Evolutionary conservation across 192 early-diverging fungal species (phyloP).

Genomic region (Diversispora eburnea): DNA sequence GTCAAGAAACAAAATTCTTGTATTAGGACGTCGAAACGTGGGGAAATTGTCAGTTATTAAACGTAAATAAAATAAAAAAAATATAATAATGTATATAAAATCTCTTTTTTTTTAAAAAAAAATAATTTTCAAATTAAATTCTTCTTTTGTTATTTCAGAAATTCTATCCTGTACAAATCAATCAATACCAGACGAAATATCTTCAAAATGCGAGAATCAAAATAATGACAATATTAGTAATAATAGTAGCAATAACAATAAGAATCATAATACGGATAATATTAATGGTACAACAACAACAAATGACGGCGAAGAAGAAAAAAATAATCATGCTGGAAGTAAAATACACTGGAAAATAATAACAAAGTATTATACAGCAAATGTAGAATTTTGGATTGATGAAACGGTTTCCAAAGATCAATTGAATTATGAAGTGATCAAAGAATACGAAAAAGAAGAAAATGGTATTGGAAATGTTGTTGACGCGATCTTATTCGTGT

Average conservation of each 20-base stretch:
- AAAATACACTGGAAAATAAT: constrained; percentile 53
- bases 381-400: constrained; percentile 64
- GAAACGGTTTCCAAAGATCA: constrained; percentile 38
- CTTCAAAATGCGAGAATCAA: not conserved
- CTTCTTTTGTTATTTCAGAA: not conserved
- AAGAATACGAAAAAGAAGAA: constrained; percentile 34
- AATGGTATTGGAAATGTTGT: constrained; percentile 47
- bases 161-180: constrained; percentile 8
- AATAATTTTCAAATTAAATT: too few species aligned
- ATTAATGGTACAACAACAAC: too few species aligned
- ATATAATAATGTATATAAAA: too few species aligned
- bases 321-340: constrained; percentile 35
- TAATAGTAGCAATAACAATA: too few species aligned
- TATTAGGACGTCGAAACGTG: too few species aligned
- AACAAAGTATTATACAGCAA: constrained; percentile 67
- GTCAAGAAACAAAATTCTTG: too few species aligned
- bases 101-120: too few species aligned
- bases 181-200: constrained; percentile 8
- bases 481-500: constrained; percentile 64
- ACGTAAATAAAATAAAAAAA: too few species aligned
- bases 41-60: too few species aligned
- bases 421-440: constrained; percentile 34
- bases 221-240: too few species aligned
- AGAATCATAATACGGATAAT: too few species aligned
- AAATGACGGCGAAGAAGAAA: constrained; percentile 21